These are phyloP conservation scores for Catenaria anguillulae DNA, from an alignment of 371 early-diverging fungal species.

Conservation along the genomic window DNA sequence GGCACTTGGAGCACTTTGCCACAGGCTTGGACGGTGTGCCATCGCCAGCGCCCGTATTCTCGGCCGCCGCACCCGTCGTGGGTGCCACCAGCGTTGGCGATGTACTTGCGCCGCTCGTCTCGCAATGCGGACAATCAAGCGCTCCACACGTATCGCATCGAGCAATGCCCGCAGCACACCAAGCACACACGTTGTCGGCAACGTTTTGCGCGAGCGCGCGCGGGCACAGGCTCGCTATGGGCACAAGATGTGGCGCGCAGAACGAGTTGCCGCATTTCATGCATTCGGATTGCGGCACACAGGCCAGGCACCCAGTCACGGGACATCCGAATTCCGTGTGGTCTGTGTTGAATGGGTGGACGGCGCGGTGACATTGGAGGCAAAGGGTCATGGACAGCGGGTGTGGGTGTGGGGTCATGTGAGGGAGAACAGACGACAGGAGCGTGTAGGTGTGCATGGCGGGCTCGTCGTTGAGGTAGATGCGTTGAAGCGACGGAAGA, in stretches of 20 bases:
- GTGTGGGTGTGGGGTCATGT: background rate
- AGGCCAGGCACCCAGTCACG: background rate
- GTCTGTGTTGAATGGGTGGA: background rate
- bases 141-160: background rate
- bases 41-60: too few relatives aligned
- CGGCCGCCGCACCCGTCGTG: too few relatives aligned
- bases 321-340: slow-evolving; percentile 1
- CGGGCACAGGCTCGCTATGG: background rate
- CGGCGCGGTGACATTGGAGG: background rate
- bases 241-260: background rate
- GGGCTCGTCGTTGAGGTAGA: background rate
- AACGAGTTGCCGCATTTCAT: background rate
- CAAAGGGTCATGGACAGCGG: background rate
- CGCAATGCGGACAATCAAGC: background rate
- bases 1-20: background rate
- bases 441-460: background rate
- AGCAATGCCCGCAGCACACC: background rate
- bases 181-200: background rate
- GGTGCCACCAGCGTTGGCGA: too few relatives aligned
- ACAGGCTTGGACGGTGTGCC: too few relatives aligned
- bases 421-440: background rate
- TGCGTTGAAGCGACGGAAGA: background rate
- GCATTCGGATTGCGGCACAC: background rate
- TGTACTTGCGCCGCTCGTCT: too few relatives aligned
- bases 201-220: background rate